Base-by-base conservation (phyloP, 2,329 filamentous ascomycete genomes). In the Fusarium sp. region DNA sequence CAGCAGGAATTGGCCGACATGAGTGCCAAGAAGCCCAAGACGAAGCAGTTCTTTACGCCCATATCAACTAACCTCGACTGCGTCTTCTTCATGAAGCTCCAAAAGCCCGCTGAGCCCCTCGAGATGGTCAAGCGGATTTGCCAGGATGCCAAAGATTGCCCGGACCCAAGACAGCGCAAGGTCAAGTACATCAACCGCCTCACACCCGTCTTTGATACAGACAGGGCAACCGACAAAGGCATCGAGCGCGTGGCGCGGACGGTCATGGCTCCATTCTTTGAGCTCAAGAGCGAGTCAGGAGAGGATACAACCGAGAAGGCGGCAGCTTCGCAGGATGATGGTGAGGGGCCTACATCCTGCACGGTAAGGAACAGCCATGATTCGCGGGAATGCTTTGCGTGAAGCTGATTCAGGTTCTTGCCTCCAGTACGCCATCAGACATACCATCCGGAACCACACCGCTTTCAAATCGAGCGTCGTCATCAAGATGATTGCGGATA, bases 401-500 rank as follows among this genome's bases (percentile, higher is more conserved):
- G 43, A 67, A 54, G 59, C 74, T 79, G 64, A 78, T 70, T 70
- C 23, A 67, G 25, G 41, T 54, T 16, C 20, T 30, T 30, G 32
- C 34, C 32, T 58, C 13, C 71, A 96, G 94, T 97, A 95, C 83
- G 94, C 94, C n/a, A 95, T 97, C 76, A 91, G 94, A 52, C 90
- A 92, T n/a, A 93, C 90, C 16, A 90, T 94, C 71, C 91, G 94
- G 65, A 94, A 93, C 78, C 92, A 95, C 82, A 92, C 87, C 75
- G 87, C 87, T 5, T 86, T 96, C 70, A 92, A 89, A 76, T 89
- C 93, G 68, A 89, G 92, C 73, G 86, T 85, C 20, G 87, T 96
- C 58, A 96, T 97, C 81, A 90, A 92, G 78, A 89, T 88, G 72
- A 88, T 96, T 72, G 94, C 93, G 6, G 84, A 86, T 43, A 84